phyloP scores from a whole-genome alignment of 2,329 filamentous ascomycete species.

The Karstenula rhodostoma region DNA sequence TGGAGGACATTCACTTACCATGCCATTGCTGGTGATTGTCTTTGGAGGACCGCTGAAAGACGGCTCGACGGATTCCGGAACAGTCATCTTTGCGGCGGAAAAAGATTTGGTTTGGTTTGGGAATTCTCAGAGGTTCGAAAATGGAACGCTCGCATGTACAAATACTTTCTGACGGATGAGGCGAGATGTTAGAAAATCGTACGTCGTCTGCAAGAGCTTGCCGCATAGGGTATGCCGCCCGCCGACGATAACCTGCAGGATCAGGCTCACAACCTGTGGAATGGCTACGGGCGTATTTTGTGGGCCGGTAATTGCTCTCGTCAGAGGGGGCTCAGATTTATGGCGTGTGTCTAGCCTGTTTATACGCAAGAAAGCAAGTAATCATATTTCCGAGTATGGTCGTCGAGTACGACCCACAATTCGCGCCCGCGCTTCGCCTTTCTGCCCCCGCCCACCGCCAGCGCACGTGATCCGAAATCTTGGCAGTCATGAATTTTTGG shows the following conservation, averaged over 20 bases:
- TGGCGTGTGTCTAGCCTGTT: not conserved
- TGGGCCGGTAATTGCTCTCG: not conserved
- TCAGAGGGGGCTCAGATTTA: no score
- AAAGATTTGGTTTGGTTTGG: not conserved
- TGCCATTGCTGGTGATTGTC: conserved; percentile 52
- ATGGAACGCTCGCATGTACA: not conserved
- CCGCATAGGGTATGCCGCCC: conserved; percentile 28
- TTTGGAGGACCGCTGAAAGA: conserved; percentile 53
- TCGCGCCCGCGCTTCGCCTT: not conserved
- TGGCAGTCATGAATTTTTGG: conserved; percentile 33
- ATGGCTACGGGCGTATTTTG: not conserved
- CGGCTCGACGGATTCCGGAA: conserved; percentile 40
- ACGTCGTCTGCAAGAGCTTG: conserved; percentile 15
- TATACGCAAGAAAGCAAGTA: not conserved
- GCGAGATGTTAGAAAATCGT: conserved; percentile 7
- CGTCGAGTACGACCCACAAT: not conserved
- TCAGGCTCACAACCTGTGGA: not conserved
- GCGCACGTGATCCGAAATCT: conserved; percentile 22
- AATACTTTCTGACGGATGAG: conserved; percentile 7
- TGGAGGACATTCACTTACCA: conserved; percentile 38
- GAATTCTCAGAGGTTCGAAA: not conserved
- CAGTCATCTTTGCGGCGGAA: conserved; percentile 34
- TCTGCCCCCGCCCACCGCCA: conserved; percentile 22
- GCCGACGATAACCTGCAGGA: not conserved
- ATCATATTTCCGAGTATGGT: not conserved